A percentile compares a stretch with the other conserved stretches of the same genome.
These are phyloP conservation scores for Claviceps monticola DNA, from an alignment of 2,329 filamentous ascomycete species.

Conservation along the genomic window DNA sequence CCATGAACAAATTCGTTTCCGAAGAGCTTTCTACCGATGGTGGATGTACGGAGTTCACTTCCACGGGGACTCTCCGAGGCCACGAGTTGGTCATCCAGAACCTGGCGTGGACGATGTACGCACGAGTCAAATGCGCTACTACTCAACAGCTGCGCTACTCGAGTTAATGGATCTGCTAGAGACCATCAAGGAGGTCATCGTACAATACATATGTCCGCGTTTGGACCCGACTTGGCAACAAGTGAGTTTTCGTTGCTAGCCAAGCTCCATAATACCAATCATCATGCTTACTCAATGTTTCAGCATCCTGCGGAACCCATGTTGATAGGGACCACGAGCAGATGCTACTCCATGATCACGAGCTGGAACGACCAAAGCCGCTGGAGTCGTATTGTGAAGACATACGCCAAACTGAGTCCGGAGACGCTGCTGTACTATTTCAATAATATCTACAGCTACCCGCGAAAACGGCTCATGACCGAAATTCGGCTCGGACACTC, in stretches of 20 bases:
- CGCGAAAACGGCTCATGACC: constrained; percentile 28
- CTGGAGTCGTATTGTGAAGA: constrained; percentile 27
- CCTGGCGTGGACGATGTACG: constrained; percentile 26
- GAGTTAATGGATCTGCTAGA: constrained; percentile 32
- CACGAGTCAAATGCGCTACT: constrained; percentile 28
- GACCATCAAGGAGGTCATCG: constrained; percentile 30
- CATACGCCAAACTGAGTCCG: constrained; percentile 36
- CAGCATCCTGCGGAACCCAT: constrained; percentile 12
- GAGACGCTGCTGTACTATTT: constrained; percentile 35
- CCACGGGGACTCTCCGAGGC: constrained; percentile 28
- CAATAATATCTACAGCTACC: constrained; percentile 30
- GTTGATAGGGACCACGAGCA: constrained; percentile 12
- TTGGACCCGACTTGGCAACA: constrained; percentile 22
- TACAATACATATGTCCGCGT: constrained; percentile 32
- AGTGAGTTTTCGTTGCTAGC: constrained; percentile 15
- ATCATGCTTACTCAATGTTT: not conserved
- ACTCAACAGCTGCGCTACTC: constrained; percentile 29
- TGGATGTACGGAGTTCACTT: constrained; percentile 41
- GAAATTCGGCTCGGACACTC: constrained; percentile 27
- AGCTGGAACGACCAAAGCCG: constrained; percentile 23
- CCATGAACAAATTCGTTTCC: constrained; percentile 31
- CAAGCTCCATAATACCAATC: not conserved
- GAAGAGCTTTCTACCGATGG: constrained; percentile 38
- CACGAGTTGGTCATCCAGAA: constrained; percentile 23
- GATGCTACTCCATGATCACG: constrained; percentile 18